Conservation (phyloP, 148 eudicot species). For the Heliosperma pusillum region DNA sequence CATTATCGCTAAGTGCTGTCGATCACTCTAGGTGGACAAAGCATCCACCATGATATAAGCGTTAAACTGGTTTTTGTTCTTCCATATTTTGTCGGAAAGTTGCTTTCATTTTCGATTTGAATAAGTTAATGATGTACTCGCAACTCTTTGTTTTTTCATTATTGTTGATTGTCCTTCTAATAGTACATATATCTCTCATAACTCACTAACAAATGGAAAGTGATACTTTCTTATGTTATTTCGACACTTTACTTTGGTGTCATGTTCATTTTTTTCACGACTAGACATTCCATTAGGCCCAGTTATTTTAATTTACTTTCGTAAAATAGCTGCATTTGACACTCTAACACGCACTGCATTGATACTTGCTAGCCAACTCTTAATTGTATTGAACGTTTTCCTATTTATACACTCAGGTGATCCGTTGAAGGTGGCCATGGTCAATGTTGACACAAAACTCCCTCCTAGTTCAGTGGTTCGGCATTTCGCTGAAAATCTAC, state of each 20-base stretch:
- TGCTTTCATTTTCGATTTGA: too few species aligned
- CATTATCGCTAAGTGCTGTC: background rate
- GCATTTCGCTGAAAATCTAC: slow-evolving; percentile 58
- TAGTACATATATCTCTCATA: background rate
- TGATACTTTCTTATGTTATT: background rate
- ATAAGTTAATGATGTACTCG: too few species aligned
- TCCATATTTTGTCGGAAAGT: too few species aligned
- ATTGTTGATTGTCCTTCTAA: background rate
- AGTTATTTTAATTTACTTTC: too few species aligned
- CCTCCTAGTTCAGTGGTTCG: slow-evolving; percentile 44
- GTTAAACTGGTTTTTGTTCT: too few species aligned
- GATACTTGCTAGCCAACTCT: too few species aligned
- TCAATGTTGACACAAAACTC: slow-evolving; percentile 37
- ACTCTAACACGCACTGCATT: background rate
- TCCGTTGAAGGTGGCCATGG: slow-evolving; percentile 83
- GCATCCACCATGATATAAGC: too few species aligned
- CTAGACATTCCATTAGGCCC: background rate
- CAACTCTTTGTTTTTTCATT: background rate
- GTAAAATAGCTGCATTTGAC: background rate
- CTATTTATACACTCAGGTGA: slow-evolving; percentile 51
- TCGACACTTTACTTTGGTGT: background rate
- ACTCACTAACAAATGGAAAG: background rate
- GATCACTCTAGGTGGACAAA: too few species aligned
- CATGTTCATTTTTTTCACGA: background rate
- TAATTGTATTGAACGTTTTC: slow-evolving; percentile 8